Conservation (phyloP, 192 early-diverging fungal species). For the Phlyctochytrium planicorne region DNA sequence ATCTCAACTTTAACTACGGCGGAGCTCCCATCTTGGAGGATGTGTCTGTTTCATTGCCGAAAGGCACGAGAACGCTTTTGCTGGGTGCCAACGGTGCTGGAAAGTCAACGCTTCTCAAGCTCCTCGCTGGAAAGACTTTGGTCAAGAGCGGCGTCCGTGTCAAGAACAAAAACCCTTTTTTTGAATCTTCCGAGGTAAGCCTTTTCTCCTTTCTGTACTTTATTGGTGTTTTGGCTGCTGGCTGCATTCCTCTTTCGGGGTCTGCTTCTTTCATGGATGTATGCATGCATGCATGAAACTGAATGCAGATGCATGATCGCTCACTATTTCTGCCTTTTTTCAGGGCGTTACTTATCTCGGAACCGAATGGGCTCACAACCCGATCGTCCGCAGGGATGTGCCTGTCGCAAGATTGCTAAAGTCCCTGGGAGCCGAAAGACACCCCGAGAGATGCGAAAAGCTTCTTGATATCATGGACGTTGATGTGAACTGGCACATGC, state of each 20-base stretch:
- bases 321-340: too few species aligned
- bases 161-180: slow-evolving; percentile 65
- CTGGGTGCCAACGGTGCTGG: slow-evolving; percentile 74
- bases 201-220: background rate
- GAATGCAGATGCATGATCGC: too few species aligned
- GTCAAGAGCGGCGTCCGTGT: slow-evolving; percentile 53
- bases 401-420: slow-evolving; percentile 64
- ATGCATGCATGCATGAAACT: too few species aligned
- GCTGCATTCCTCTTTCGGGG: slow-evolving; percentile 5
- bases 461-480: slow-evolving; percentile 74
- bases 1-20: slow-evolving; percentile 52
- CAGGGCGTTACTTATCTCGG: slow-evolving; percentile 73
- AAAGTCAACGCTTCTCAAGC: slow-evolving; percentile 67
- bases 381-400: slow-evolving; percentile 67
- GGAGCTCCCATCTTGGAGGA: slow-evolving; percentile 61
- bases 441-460: slow-evolving; percentile 56
- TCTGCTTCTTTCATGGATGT: background rate
- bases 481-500: slow-evolving; percentile 61
- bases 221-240: background rate
- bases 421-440: slow-evolving; percentile 59
- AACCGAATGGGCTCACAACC: slow-evolving; percentile 79
- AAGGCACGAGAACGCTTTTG: slow-evolving; percentile 66
- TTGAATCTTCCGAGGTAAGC: slow-evolving; percentile 54
- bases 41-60: slow-evolving; percentile 46
- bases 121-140: slow-evolving; percentile 73